Percentiles rank a stretch among this genome's conserved stretches.
Evolutionary conservation across 441 rosid species (phyloP).

Genomic region (Francoa sonchifolia): DNA sequence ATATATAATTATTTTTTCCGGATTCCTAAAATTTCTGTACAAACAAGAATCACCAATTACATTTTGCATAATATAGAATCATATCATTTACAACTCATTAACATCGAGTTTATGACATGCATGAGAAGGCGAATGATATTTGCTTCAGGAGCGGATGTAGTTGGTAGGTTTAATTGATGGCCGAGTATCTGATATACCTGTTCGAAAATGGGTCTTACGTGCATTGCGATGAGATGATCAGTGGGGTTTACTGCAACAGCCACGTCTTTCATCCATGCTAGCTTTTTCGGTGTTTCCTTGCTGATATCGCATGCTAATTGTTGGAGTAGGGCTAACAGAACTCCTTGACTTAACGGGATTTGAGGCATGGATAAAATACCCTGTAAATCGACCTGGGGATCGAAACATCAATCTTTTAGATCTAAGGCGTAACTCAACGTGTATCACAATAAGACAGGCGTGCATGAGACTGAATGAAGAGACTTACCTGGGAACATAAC

Average conservation of each 20-base stretch:
- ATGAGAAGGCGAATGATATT: conserved; percentile 42
- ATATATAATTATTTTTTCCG: conserved; percentile 3
- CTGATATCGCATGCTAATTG: conserved; percentile 60
- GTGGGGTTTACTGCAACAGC: conserved; percentile 47
- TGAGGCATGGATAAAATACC: conserved; percentile 35
- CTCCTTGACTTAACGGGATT: conserved; percentile 59
- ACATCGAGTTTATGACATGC: conserved; percentile 51
- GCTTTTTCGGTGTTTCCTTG: conserved; percentile 35
- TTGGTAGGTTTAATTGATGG: conserved; percentile 39
- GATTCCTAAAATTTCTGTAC: conserved; percentile 24
- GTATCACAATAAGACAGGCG: background rate
- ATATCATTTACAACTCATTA: conserved; percentile 55
- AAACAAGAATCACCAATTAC: conserved; percentile 19
- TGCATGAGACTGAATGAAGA: background rate
- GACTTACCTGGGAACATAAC: conserved; percentile 63
- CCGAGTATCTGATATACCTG: conserved; percentile 54
- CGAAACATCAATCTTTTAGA: conserved; percentile 1
- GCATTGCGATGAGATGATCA: conserved; percentile 50
- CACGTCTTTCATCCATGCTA: conserved; percentile 67
- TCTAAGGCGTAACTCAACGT: background rate
- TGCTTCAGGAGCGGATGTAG: conserved; percentile 29
- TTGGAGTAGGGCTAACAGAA: conserved; percentile 60
- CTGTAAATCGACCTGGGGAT: conserved; percentile 46
- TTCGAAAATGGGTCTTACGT: conserved; percentile 51
- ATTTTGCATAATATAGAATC: conserved; percentile 8